Base-by-base conservation (phyloP, 371 early-diverging fungal species). In the Saksenaea oblongispora region DNA sequence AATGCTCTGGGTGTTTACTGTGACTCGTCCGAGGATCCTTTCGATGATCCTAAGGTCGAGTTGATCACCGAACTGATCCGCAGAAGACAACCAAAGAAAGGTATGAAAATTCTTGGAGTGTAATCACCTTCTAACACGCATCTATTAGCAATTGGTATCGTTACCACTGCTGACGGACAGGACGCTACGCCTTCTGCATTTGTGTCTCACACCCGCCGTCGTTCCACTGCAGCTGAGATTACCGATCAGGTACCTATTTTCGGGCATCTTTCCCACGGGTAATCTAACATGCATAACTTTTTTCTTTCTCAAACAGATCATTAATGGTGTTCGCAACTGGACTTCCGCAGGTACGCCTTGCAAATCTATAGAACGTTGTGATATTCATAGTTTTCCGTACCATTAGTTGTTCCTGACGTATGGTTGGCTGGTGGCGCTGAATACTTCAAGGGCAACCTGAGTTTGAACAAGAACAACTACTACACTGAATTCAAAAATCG, bases 121-220 rank as follows among this genome's bases (percentile, higher is more conserved):
- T 22, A 22, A 27, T 1, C 26, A 27, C 15, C 14, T 14, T 9
- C 1, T 22, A 34, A 47, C 26, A 51, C 10, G 15, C 53, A 24
- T 36, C n/a, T 47, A 34, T 22, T 56, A 63, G 87, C 83, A 61
- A 83, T 91, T 62, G 91, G 91, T 72, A 80, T 91, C 55, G 91
- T 90, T 41, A 80, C 87, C 56, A 91, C 91, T 53, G 89, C 91
- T 56, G 81, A 78, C 60, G 82, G 75, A 51, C 62, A 67, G 69
- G 91, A 91, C 69, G 91, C 90, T 56, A 91, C 91, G 13, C 91
- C 91, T 56, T 85, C 90, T 64, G 87, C 91, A 31, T 84, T 90
- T 55, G 84, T 67, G 44, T 44, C 82, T 37, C 90, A 91, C 74
- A 89, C 89, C 39, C 83, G 90, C 56, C 64, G 56, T 58, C 78